Evolutionary conservation across 139 green algal genomes (phyloP).

Genomic region (Zygnema circumcarinatum): DNA sequence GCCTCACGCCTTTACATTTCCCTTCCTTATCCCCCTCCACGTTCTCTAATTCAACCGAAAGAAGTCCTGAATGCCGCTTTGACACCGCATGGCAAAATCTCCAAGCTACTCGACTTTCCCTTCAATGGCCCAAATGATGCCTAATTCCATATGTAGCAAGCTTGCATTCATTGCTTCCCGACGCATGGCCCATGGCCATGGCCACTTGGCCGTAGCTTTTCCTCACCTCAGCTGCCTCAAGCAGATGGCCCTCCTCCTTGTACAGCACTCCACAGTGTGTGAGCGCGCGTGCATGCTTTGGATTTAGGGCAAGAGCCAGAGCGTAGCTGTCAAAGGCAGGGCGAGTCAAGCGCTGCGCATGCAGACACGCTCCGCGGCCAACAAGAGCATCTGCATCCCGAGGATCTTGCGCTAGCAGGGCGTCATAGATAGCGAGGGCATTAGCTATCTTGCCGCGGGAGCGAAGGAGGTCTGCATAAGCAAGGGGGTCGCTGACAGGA

Average conservation of each 20-base stretch:
- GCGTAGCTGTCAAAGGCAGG: conserved; percentile 41
- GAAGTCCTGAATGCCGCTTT: no score
- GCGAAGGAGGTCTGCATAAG: conserved; percentile 47
- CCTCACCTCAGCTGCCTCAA: conserved; percentile 44
- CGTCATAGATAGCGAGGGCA: conserved; percentile 36
- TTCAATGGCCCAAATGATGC: not conserved
- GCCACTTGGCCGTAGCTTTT: no score
- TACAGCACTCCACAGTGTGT: conserved; percentile 45
- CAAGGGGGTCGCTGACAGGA: conserved; percentile 6
- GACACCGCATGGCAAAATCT: not conserved
- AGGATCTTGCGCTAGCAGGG: not conserved
- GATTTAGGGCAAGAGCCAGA: conserved; percentile 27
- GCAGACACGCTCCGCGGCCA: conserved; percentile 29
- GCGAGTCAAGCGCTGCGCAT: conserved; percentile 16
- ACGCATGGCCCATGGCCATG: no score
- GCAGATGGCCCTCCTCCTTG: conserved; percentile 49
- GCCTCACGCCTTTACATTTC: no score
- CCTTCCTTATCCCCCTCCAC: no score
- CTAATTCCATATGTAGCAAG: no score
- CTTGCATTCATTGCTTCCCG: no score
- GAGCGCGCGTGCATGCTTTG: conserved; percentile 20
- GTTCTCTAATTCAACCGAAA: no score
- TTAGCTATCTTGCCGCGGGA: conserved; percentile 40
- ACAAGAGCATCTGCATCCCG: conserved; percentile 41
- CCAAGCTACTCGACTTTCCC: not conserved